Evolutionary conservation across 208 protist genomes (phyloP).

Genomic region (Trypanosoma mega): DNA sequence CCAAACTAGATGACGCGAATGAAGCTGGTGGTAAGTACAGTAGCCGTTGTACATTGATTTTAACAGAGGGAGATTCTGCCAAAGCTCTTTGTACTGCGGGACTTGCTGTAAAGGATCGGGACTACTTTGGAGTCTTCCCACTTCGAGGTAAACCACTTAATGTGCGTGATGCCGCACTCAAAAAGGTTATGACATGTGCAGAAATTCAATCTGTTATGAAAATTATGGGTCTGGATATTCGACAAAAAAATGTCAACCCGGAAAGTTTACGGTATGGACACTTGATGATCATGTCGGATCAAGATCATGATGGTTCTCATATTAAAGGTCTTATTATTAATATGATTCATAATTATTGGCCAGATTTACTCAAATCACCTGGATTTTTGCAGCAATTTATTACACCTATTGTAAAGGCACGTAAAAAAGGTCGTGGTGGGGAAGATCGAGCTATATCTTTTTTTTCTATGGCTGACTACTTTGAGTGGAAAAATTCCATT

Average conservation of each 20-base stretch:
- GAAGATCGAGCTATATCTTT: conserved; percentile 89
- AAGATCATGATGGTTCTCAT: conserved; percentile 99
- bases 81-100: conserved; percentile 98
- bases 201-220: conserved; percentile 95
- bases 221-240: conserved; percentile 96
- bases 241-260: conserved; percentile 85
- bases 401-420: conserved; percentile 99
- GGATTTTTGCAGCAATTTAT: conserved; percentile 99
- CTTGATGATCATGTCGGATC: conserved; percentile 99
- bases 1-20: conserved; percentile 99
- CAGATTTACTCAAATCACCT: conserved; percentile 92
- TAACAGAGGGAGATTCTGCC: conserved; percentile 99
- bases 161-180: conserved; percentile 96
- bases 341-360: conserved; percentile 99
- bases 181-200: conserved; percentile 95
- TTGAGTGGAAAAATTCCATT: conserved; percentile 92
- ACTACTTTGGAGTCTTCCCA: conserved; percentile 99
- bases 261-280: conserved; percentile 98
- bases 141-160: conserved; percentile 99
- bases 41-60: conserved; percentile 98
- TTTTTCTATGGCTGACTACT: conserved; percentile 99
- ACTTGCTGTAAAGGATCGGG: conserved; percentile 97
- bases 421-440: conserved; percentile 71
- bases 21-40: conserved; percentile 96
- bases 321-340: conserved; percentile 99